Percentiles rank a stretch among this genome's conserved stretches.
phyloP scores from a whole-genome alignment of 495 filamentous ascomycete species.

The Penicillium odoratum region DNA sequence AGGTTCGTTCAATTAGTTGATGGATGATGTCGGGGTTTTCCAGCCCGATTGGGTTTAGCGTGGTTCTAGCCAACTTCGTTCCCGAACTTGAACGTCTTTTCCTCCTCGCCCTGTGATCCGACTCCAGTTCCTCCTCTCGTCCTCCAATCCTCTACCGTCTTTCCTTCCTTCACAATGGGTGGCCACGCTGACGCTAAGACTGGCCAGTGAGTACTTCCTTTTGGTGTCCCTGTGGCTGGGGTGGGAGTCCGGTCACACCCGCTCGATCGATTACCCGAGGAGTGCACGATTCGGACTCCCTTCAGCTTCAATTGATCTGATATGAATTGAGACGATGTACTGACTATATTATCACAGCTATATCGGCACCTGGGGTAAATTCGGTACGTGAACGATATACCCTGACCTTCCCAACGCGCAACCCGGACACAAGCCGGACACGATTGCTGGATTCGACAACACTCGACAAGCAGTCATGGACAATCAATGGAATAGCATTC shows the following conservation, averaged over 20 bases:
- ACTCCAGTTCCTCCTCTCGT: slow-evolving; percentile 16
- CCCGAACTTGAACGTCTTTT: slow-evolving; percentile 35
- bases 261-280: slow-evolving; percentile 11
- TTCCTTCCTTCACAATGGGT: slow-evolving; percentile 60
- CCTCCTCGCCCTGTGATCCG: slow-evolving; percentile 25
- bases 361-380: slow-evolving; percentile 79
- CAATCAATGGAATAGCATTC: background rate
- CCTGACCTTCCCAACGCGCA: slow-evolving; percentile 17
- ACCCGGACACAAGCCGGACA: slow-evolving; percentile 1
- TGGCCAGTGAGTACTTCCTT: slow-evolving; percentile 63
- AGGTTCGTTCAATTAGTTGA: slow-evolving; percentile 24
- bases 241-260: slow-evolving; percentile 28
- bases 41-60: slow-evolving; percentile 48
- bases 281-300: background rate
- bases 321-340: slow-evolving; percentile 13
- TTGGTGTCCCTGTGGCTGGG: slow-evolving; percentile 12
- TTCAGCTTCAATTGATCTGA: slow-evolving; percentile 2
- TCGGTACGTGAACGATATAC: slow-evolving; percentile 63
- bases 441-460: background rate
- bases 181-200: slow-evolving; percentile 62
- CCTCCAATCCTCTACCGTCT: slow-evolving; percentile 22
- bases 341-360: slow-evolving; percentile 55
- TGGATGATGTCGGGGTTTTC: slow-evolving; percentile 42
- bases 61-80: slow-evolving; percentile 32
- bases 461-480: background rate